Conservation (phyloP, 208 protist genomes). For the Acanthamoeba triangularis region DNA sequence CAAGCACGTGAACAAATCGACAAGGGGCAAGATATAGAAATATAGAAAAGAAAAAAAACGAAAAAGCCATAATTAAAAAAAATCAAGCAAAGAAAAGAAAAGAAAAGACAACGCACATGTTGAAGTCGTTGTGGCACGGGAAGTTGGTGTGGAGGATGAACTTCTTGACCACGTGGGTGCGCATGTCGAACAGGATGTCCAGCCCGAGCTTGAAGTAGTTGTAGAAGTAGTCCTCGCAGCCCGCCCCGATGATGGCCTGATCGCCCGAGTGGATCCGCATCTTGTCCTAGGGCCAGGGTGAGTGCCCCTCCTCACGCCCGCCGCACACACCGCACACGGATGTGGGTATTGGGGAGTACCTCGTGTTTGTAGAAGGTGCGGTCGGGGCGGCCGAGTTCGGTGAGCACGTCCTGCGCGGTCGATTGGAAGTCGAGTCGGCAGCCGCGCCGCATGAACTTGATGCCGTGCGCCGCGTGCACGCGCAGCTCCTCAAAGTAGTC, state of each 20-base stretch:
- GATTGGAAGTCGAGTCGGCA: slow-evolving; percentile 84
- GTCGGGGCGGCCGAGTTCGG: slow-evolving; percentile 85
- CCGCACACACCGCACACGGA: not conserved
- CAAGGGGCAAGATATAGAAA: not conserved
- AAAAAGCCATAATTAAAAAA: too few species aligned
- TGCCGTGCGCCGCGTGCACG: slow-evolving; percentile 65
- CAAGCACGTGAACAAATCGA: too few species aligned
- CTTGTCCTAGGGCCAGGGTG: slow-evolving; percentile 82
- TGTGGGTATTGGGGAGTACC: not conserved
- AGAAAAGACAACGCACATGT: slow-evolving; percentile 81
- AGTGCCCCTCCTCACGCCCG: too few species aligned
- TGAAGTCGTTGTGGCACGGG: slow-evolving; percentile 91
- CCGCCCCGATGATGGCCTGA: not conserved
- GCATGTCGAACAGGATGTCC: slow-evolving; percentile 91
- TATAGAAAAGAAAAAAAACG: not conserved
- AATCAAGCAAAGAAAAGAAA: too few species aligned
- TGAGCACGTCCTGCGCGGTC: slow-evolving; percentile 88
- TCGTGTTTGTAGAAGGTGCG: slow-evolving; percentile 88
- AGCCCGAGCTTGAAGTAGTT: slow-evolving; percentile 92
- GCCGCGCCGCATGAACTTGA: slow-evolving; percentile 83
- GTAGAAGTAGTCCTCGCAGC: slow-evolving; percentile 92
- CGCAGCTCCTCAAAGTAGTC: slow-evolving; percentile 71
- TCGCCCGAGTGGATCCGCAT: slow-evolving; percentile 88
- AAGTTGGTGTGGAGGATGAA: slow-evolving; percentile 93
- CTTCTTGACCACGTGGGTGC: slow-evolving; percentile 90